Evolutionary conservation across 176 grass and related monocot genomes (phyloP).

Genomic region (Luzula sylvatica): DNA sequence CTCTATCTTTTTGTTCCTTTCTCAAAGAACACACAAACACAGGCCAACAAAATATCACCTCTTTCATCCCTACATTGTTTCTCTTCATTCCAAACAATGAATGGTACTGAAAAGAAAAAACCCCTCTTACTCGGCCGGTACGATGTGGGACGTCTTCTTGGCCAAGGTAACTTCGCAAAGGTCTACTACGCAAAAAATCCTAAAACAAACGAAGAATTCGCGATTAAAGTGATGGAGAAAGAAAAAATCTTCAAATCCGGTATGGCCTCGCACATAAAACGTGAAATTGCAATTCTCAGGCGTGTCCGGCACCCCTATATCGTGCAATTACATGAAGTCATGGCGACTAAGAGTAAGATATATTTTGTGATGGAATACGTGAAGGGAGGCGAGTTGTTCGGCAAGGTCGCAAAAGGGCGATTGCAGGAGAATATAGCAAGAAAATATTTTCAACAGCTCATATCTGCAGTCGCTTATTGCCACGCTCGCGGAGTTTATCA

Average conservation of each 20-base stretch:
- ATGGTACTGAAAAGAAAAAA: background rate
- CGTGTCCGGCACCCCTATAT: constrained; percentile 93
- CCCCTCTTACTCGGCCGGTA: constrained; percentile 57
- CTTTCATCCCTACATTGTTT: no score
- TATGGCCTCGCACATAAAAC: constrained; percentile 80
- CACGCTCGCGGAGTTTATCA: constrained; percentile 84
- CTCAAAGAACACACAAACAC: background rate
- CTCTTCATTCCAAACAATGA: background rate
- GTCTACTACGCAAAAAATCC: constrained; percentile 77
- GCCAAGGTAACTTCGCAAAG: constrained; percentile 83
- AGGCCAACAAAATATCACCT: no score
- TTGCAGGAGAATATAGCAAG: constrained; percentile 85
- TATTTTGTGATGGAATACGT: constrained; percentile 99
- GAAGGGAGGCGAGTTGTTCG: constrained; percentile 84
- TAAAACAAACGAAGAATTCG: constrained; percentile 44
- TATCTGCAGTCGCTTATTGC: constrained; percentile 90
- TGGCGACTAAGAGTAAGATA: constrained; percentile 97
- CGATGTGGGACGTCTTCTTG: constrained; percentile 71
- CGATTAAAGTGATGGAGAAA: constrained; percentile 96
- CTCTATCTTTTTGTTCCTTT: no score
- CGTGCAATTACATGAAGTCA: constrained; percentile 82
- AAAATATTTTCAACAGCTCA: constrained; percentile 84
- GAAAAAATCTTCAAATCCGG: constrained; percentile 67
- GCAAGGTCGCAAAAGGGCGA: constrained; percentile 72
- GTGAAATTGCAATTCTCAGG: constrained; percentile 89